These are phyloP conservation scores for Zygnema circumcarinatum DNA, from an alignment of 139 green algal species.

Conservation along the genomic window DNA sequence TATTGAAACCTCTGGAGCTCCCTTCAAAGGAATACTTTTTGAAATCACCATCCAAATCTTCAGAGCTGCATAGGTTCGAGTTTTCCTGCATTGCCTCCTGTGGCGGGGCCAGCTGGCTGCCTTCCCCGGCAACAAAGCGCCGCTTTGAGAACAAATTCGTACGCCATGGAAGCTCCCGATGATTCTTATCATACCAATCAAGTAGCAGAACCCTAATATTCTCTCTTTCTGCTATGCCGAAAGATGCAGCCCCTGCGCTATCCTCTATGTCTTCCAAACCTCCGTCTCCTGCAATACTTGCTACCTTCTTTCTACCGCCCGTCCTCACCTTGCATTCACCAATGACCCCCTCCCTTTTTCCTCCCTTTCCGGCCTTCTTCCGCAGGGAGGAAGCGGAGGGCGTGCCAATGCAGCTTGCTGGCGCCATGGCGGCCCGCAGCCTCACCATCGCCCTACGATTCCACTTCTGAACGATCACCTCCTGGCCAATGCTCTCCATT, in stretches of 20 bases:
- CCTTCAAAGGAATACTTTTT: not conserved
- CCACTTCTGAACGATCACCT: too few species aligned
- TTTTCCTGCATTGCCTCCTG: not conserved
- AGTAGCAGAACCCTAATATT: conserved; percentile 66
- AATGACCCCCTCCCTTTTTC: too few species aligned
- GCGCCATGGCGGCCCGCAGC: too few species aligned
- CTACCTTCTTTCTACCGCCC: too few species aligned
- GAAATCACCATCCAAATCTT: not conserved
- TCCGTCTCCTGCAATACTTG: conserved; percentile 13
- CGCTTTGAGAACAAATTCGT: conserved; percentile 6
- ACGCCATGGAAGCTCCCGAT: conserved; percentile 89
- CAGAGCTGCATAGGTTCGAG: not conserved
- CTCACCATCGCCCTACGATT: too few species aligned
- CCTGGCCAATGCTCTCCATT: too few species aligned
- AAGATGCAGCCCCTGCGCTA: not conserved
- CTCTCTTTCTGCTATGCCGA: not conserved
- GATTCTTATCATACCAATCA: conserved; percentile 87
- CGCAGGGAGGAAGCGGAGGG: too few species aligned
- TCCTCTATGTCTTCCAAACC: conserved; percentile 9
- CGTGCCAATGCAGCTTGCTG: too few species aligned
- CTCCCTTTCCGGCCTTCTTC: too few species aligned
- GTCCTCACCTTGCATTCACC: too few species aligned
- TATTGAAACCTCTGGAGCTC: not conserved
- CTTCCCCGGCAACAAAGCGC: too few species aligned
- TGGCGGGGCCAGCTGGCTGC: too few species aligned